Conservation (phyloP, 495 filamentous ascomycete species). For the Lophiotrema nucula region DNA sequence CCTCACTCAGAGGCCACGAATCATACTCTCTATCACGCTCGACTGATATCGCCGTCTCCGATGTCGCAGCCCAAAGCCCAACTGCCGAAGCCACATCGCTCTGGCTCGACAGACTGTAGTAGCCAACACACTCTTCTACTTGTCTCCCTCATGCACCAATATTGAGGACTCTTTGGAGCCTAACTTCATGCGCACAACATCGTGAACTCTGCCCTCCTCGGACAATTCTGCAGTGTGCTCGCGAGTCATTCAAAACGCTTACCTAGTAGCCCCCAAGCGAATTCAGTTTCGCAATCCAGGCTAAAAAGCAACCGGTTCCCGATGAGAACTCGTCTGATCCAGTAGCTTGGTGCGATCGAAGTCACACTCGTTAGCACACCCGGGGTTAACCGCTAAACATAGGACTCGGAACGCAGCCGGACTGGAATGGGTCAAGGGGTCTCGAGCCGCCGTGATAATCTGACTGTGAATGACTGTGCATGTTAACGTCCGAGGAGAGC, state of each 20-base stretch:
- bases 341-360: conserved; percentile 9
- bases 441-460: too few relatives aligned
- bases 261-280: too few relatives aligned
- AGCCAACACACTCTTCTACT: too few relatives aligned
- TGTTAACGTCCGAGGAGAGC: too few relatives aligned
- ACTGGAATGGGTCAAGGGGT: background rate
- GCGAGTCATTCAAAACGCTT: conserved; percentile 13
- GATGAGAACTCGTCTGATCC: conserved; percentile 9
- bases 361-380: background rate
- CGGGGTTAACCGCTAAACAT: background rate
- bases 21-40: background rate
- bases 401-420: too few relatives aligned
- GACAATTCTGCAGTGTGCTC: too few relatives aligned
- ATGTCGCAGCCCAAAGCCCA: background rate
- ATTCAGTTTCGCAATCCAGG: conserved; percentile 4
- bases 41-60: background rate
- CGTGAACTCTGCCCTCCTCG: too few relatives aligned
- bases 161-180: too few relatives aligned
- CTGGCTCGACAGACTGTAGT: background rate
- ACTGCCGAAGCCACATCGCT: background rate
- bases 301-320: conserved; percentile 14
- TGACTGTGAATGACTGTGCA: conserved; percentile 2
- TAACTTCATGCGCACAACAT: too few relatives aligned
- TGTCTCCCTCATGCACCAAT: too few relatives aligned
- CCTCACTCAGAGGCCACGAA: background rate